Evolutionary conservation across 768 basidiomycete species (phyloP), one percentile per base, ranked within the genome.

Genomic region (Omphalotus guepiniiformis): DNA sequence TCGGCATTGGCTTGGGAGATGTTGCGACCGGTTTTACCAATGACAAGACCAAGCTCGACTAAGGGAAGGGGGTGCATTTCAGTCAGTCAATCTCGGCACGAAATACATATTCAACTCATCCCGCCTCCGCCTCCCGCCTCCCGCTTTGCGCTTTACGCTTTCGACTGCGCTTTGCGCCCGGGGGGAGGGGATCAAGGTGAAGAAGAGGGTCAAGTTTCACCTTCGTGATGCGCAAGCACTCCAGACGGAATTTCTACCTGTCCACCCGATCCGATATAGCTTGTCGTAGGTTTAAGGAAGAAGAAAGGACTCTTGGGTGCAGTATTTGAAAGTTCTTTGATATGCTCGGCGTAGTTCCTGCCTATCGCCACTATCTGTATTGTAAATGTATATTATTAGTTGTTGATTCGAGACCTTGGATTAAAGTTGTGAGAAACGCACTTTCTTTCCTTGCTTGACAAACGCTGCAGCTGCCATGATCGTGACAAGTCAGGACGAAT

Each of bases 21-120:
- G 61, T 97, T 82, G 2, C 93, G 76, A 35, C 91, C 94, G 4
- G 69, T 66, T 69, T 88, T 91, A 44, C 93, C 93, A 49, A 99
- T 93, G 47, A 99, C 79, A n/a, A 99, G 81, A 18, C 93, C 96
- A 39, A 99, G 88, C 68, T 99, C 96, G 53, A 99, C 95, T 87
- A 47, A 25, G n/a, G 8, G 26, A n/a, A n/a, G n/a, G n/a, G n/a
- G 2, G 9, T 29, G 19, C 8, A 50, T 22, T 29, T 16, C 39
- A 15, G 21, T 13, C 13, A 34, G 30, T 16, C 9, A n/a, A n/a
- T 34, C n/a, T 9, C 11, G 9, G 11, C 30, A 34, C 9, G 30
- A 50, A n/a, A n/a, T n/a, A n/a, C n/a, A n/a, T n/a, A n/a, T n/a
- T n/a, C n/a, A n/a, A n/a, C n/a, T n/a, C n/a, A n/a, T n/a, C n/a